A percentile compares a stretch with the other conserved stretches of the same genome.
Conservation (phyloP, 1,284 basidiomycete species). For the Ustilago bromivora region DNA sequence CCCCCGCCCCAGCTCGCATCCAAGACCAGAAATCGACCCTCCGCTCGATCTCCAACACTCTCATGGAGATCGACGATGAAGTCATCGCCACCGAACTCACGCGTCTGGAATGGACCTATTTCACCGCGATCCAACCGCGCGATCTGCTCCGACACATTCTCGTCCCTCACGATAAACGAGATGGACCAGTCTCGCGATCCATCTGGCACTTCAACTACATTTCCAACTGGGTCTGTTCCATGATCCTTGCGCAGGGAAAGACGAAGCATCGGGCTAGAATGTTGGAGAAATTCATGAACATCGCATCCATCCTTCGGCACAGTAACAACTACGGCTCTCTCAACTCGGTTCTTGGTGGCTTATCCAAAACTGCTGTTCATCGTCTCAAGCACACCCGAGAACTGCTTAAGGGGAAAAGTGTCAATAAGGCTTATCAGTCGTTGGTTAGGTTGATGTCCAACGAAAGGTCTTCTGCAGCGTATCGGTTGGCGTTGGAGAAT, state of each 20-base stretch:
- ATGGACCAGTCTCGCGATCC: constrained; percentile 56
- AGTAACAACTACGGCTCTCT: constrained; percentile 66
- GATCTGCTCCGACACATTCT: constrained; percentile 64
- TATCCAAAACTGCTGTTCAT: constrained; percentile 60
- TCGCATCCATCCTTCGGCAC: constrained; percentile 57
- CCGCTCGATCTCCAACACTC: constrained; percentile 56
- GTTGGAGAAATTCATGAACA: constrained; percentile 65
- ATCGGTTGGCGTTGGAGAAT: constrained; percentile 62
- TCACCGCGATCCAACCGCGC: constrained; percentile 59
- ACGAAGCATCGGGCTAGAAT: constrained; percentile 59
- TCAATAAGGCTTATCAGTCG: constrained; percentile 59
- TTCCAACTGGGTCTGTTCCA: constrained; percentile 63
- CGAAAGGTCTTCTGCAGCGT: constrained; percentile 58
- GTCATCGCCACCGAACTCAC: constrained; percentile 61
- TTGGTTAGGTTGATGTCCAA: constrained; percentile 59
- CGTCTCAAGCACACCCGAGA: constrained; percentile 60
- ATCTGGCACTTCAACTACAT: constrained; percentile 67
- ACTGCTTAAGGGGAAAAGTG: constrained; percentile 54
- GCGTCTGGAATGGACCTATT: constrained; percentile 59
- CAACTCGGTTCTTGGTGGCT: constrained; percentile 59
- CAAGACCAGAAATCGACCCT: constrained; percentile 50
- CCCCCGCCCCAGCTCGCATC: constrained; percentile 3
- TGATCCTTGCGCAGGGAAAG: constrained; percentile 63
- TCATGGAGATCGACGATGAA: constrained; percentile 58
- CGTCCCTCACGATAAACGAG: constrained; percentile 50